Conservation (phyloP, 2,329 filamentous ascomycete genomes). For the Didymosphaeria variabile region DNA sequence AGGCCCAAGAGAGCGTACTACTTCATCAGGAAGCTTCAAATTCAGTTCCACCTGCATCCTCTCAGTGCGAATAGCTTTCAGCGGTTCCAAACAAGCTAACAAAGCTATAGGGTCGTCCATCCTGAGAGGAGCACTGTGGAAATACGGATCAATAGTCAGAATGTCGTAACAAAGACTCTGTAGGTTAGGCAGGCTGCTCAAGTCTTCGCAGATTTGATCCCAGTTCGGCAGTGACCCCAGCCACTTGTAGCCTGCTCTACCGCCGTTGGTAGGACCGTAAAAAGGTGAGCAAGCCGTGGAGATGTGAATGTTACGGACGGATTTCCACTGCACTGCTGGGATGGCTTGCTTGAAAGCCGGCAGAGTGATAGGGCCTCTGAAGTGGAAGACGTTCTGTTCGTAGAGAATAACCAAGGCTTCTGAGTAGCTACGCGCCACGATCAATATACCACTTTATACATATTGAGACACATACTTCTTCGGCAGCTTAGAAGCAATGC, state of each 20-base stretch:
- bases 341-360: conserved; percentile 12
- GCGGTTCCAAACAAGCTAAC: conserved; percentile 3
- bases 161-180: conserved; percentile 10
- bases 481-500: conserved; percentile 14
- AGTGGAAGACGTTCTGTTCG: conserved; percentile 15
- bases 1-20: conserved; percentile 8
- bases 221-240: conserved; percentile 2
- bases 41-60: conserved; percentile 13
- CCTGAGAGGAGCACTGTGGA: background rate
- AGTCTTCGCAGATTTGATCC: conserved; percentile 9
- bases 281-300: conserved; percentile 8
- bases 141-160: background rate
- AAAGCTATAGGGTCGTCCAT: background rate
- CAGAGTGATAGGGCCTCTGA: conserved; percentile 8
- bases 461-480: background rate
- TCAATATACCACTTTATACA: background rate
- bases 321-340: conserved; percentile 8
- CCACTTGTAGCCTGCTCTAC: background rate
- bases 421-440: conserved; percentile 10
- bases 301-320: conserved; percentile 12
- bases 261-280: background rate
- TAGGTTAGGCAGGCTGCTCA: background rate
- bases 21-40: conserved; percentile 2
- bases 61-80: conserved; percentile 1
- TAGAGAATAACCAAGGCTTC: conserved; percentile 16